Percentiles rank a stretch among this genome's conserved stretches.
Conservation (phyloP, 768 basidiomycete genomes). For the Rhodotorula diobovata region DNA sequence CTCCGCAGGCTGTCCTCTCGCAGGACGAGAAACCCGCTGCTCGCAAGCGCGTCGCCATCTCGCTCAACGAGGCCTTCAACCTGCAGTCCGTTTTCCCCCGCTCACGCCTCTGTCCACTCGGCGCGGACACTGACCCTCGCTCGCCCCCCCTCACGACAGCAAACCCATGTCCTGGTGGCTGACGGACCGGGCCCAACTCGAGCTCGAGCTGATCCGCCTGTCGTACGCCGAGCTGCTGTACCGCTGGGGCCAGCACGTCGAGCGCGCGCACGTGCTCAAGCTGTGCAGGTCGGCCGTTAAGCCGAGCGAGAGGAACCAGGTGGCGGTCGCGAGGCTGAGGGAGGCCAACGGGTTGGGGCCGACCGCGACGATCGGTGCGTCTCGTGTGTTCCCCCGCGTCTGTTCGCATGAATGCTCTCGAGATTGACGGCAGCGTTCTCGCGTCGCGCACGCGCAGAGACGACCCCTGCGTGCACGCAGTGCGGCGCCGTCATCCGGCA, state of each 20-base stretch:
- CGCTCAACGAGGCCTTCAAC: neutral
- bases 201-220: constrained; percentile 54
- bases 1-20: neutral
- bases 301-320: neutral
- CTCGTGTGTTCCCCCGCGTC: no score
- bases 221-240: constrained; percentile 71
- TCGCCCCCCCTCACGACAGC: constrained; percentile 3
- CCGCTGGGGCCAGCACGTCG: constrained; percentile 66
- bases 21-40: neutral
- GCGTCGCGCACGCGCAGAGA: constrained; percentile 1
- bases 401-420: no score
- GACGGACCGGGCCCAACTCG: constrained; percentile 46
- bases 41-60: neutral
- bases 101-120: no score
- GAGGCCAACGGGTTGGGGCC: constrained; percentile 25
- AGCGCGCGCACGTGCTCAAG: constrained; percentile 70
- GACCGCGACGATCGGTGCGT: constrained; percentile 17
- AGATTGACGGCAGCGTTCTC: no score
- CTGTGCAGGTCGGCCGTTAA: constrained; percentile 20
- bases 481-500: constrained; percentile 1
- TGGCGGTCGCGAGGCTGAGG: neutral
- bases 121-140: neutral
- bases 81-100: constrained; percentile 18
- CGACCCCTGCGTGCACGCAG: neutral
- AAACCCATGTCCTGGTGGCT: constrained; percentile 34